Evolutionary conservation across 805 yeast species (phyloP).

Genomic region (Starmerella sirachaensis): DNA sequence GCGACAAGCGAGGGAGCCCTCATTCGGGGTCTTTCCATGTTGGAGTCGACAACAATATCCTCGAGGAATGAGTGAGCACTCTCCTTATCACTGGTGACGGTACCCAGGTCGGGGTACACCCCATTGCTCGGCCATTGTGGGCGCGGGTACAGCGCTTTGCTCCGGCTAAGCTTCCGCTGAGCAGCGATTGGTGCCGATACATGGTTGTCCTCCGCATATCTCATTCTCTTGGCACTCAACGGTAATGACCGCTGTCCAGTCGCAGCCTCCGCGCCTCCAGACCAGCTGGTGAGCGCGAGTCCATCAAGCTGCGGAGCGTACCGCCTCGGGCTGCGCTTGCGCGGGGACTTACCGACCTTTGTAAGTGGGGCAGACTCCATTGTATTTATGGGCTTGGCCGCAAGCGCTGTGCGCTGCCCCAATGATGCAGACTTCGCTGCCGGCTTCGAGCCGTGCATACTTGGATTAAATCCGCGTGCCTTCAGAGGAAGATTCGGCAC

Average conservation of each 20-base stretch:
- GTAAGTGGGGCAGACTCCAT: neutral
- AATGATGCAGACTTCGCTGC: neutral
- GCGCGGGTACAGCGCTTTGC: slow-evolving; percentile 4
- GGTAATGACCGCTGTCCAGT: no score
- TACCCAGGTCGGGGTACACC: neutral
- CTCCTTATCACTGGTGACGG: neutral
- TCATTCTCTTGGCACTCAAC: no score
- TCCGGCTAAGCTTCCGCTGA: slow-evolving; percentile 1
- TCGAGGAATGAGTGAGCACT: no score
- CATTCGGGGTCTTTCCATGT: no score
- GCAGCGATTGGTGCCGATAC: slow-evolving; percentile 1
- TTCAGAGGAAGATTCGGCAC: no score
- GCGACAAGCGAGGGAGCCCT: no score
- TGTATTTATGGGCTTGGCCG: slow-evolving; percentile 10
- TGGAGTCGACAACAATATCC: no score
- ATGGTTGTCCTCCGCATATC: no score
- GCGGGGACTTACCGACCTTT: neutral
- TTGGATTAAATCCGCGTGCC: neutral
- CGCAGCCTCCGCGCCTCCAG: no score
- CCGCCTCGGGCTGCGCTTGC: no score
- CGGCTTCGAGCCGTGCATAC: neutral
- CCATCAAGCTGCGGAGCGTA: no score
- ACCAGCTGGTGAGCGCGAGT: no score
- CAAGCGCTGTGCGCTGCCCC: slow-evolving; percentile 6
- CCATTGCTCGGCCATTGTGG: neutral